Evolutionary conservation across 1,284 basidiomycete species (phyloP).

Genomic region (Ustilago hordei): DNA sequence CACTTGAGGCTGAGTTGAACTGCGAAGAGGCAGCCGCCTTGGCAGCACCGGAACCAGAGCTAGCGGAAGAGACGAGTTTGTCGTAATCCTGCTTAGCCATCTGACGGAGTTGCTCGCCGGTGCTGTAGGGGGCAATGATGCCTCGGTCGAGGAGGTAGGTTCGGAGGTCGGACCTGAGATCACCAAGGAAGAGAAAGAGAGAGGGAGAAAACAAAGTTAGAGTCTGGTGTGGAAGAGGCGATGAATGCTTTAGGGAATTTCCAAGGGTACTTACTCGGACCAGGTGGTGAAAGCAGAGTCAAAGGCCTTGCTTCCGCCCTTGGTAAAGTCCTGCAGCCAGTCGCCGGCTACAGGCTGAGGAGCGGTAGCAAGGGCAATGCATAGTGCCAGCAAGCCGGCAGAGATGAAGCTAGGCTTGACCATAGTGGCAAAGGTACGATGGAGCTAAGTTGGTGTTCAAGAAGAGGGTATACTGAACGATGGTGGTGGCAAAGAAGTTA

Average conservation of each 20-base stretch:
- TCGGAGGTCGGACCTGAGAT: slow-evolving; percentile 56
- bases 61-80: slow-evolving; percentile 48
- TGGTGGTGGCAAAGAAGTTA: neutral
- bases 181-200: neutral
- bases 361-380: slow-evolving; percentile 56
- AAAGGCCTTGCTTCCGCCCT: slow-evolving; percentile 57
- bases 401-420: slow-evolving; percentile 62
- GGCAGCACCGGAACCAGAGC: slow-evolving; percentile 37
- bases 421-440: slow-evolving; percentile 30
- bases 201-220: neutral
- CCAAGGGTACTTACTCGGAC: slow-evolving; percentile 59
- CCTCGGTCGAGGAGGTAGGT: slow-evolving; percentile 67
- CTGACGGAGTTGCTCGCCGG: slow-evolving; percentile 62
- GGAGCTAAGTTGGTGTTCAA: neutral
- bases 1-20: slow-evolving; percentile 48
- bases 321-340: slow-evolving; percentile 57
- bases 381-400: slow-evolving; percentile 57
- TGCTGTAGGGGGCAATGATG: slow-evolving; percentile 64
- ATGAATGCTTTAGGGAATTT: neutral
- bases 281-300: slow-evolving; percentile 63
- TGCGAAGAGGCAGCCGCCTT: slow-evolving; percentile 41
- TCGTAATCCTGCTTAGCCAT: slow-evolving; percentile 65
- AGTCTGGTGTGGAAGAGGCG: neutral
- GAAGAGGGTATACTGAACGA: neutral
- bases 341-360: slow-evolving; percentile 57